Base-by-base conservation (phyloP, 805 yeast species). In the Wickerhamiella nectarea region DNA sequence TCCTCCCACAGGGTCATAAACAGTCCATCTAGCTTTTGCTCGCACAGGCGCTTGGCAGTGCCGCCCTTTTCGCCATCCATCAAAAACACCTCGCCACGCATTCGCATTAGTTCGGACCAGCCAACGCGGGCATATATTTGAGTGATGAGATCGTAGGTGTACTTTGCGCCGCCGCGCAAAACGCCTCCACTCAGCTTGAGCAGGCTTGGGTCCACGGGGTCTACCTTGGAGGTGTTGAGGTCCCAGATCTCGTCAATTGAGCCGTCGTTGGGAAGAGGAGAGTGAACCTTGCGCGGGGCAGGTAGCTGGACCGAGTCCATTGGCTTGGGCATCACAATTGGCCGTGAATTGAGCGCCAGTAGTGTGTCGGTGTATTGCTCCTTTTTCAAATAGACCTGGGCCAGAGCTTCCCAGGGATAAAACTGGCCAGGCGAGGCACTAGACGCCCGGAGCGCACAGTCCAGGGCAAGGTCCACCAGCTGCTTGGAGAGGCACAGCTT, bases 21-120 rank as follows among this genome's bases (percentile, higher is more conserved):
- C 41, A 83, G 62, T 53, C 78, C 78, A 50, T 83, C 94, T 24
- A 84, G 65, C 87, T 94, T 81, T 44, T 75, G 66, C 55, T 80
- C 89, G 58, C 93, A 81, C 28, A 75, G 62, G 29, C 81, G 66
- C 50, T 78, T 78, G 42, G 61, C 58, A 24, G 62, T 58, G 41
- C 65, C 49, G 25, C 43, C 31, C 36, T 40, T 40, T 55, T 81
- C 89, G 34, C 72, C 75, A 54, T 77, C 83, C 86, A 89, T 89
- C 8, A 84, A 75, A 61, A 89, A 89, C 0, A 81, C 76, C 15
- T 68, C 64, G 1, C 86, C 75, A 46, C 95, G 74, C 31, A 78
- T 55, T 45, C 67, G 65, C 50, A 87, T 67, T 28, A 85, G 60
- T 28, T 70, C 73, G 52, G 83, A 84, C 98, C 98, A 89, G 3